Percentiles rank a stretch among this genome's conserved stretches.
Conservation (phyloP, 805 yeast genomes). For the Blastobotrys peoriensis region DNA sequence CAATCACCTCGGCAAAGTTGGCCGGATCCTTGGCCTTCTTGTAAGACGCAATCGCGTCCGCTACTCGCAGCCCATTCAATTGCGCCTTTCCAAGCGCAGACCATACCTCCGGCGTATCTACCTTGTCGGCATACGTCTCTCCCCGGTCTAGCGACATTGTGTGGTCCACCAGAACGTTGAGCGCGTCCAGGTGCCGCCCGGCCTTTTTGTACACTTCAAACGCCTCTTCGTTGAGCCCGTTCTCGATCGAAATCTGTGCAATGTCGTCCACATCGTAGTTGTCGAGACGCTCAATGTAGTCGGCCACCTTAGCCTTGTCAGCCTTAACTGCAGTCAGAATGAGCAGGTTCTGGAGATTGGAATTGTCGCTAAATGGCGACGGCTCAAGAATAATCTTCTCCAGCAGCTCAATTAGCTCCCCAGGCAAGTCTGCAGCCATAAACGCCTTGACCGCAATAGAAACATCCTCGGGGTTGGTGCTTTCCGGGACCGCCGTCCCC, state of each 20-base stretch:
- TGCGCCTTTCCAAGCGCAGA: constrained; percentile 94
- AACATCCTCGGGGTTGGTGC: constrained; percentile 87
- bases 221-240: constrained; percentile 87
- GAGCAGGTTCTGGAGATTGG: constrained; percentile 88
- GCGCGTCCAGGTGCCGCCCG: constrained; percentile 69
- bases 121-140: constrained; percentile 83
- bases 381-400: constrained; percentile 97
- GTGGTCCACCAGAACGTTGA: constrained; percentile 87
- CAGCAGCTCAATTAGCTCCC: constrained; percentile 86
- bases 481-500: constrained; percentile 93
- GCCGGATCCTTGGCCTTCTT: constrained; percentile 88
- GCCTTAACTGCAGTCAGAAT: constrained; percentile 94
- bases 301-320: constrained; percentile 76
- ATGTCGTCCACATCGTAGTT: constrained; percentile 90
- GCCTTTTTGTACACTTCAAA: constrained; percentile 85
- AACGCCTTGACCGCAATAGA: constrained; percentile 91
- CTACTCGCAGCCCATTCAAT: constrained; percentile 83
- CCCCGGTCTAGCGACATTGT: constrained; percentile 93
- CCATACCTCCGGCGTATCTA: constrained; percentile 85
- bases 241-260: constrained; percentile 86
- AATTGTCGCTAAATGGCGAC: constrained; percentile 92
- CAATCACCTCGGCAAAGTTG: constrained; percentile 86
- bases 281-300: constrained; percentile 83
- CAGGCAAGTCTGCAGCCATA: constrained; percentile 90
- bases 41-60: constrained; percentile 88